These are phyloP conservation scores for Tubosaeta sp. DNA, from an alignment of 768 basidiomycete genomes.

Conservation along the genomic window DNA sequence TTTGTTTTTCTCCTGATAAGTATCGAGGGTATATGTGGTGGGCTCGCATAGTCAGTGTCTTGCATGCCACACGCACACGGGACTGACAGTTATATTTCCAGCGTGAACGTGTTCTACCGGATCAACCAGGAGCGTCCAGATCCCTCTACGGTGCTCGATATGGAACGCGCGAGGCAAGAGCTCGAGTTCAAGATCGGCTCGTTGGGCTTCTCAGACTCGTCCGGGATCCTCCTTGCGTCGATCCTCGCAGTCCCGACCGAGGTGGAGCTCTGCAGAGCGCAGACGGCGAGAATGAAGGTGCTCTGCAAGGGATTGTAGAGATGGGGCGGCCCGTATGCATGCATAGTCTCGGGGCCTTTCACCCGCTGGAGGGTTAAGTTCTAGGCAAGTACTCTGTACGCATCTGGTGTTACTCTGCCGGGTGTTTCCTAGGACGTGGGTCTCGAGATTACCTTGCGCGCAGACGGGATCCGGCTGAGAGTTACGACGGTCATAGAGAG, in stretches of 20 bases:
- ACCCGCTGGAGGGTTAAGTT: neutral
- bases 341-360: too few relatives aligned
- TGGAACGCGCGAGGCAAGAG: slow-evolving; percentile 66
- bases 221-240: slow-evolving; percentile 53
- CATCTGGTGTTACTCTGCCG: neutral
- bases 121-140: slow-evolving; percentile 70
- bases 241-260: slow-evolving; percentile 49
- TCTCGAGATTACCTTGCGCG: neutral
- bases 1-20: slow-evolving; percentile 76
- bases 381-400: neutral
- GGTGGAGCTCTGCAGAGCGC: slow-evolving; percentile 67
- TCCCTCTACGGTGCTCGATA: slow-evolving; percentile 41
- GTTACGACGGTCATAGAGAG: neutral
- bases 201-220: slow-evolving; percentile 80
- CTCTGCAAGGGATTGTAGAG: slow-evolving; percentile 60
- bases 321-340: neutral
- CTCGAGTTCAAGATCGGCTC: slow-evolving; percentile 89
- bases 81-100: slow-evolving; percentile 24
- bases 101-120: slow-evolving; percentile 84
- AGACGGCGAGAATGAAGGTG: slow-evolving; percentile 64
- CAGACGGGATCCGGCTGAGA: neutral
- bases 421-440: neutral
- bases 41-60: slow-evolving; percentile 74
- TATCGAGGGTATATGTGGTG: slow-evolving; percentile 89
- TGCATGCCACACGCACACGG: neutral